A percentile compares a stretch with the other conserved stretches of the same genome.
These are phyloP conservation scores for Annulohypoxylon nitens DNA, from an alignment of 495 filamentous ascomycete genomes.

Conservation along the genomic window DNA sequence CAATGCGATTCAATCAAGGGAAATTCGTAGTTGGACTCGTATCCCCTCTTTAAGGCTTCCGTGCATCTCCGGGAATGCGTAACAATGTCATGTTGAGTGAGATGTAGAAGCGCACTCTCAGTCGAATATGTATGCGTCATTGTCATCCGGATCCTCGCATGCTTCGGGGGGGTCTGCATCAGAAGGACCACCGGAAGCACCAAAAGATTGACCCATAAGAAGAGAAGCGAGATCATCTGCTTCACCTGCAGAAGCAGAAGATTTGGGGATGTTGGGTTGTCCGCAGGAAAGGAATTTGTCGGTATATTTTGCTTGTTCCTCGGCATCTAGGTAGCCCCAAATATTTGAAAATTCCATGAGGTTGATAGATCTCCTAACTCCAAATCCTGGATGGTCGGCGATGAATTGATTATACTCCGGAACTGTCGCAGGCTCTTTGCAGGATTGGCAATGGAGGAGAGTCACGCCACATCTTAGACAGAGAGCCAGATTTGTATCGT, in stretches of 20 bases:
- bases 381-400: conserved; percentile 31
- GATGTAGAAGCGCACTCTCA: conserved; percentile 1
- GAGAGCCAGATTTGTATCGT: conserved; percentile 41
- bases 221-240: conserved; percentile 27
- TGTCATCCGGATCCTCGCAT: conserved; percentile 34
- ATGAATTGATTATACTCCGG: conserved; percentile 47
- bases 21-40: neutral
- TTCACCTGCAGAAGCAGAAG: conserved; percentile 14
- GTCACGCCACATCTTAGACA: conserved; percentile 51
- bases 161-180: conserved; percentile 45
- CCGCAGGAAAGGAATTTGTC: conserved; percentile 29
- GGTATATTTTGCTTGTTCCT: conserved; percentile 19
- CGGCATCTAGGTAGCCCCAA: conserved; percentile 28
- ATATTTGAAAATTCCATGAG: conserved; percentile 22
- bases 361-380: conserved; percentile 24
- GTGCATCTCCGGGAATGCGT: neutral
- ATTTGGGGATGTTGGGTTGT: conserved; percentile 11
- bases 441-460: conserved; percentile 48
- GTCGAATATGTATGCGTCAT: conserved; percentile 26
- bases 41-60: neutral
- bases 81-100: neutral
- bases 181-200: conserved; percentile 16
- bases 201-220: conserved; percentile 12
- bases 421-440: conserved; percentile 48
- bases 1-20: neutral